phyloP scores from a whole-genome alignment of 805 yeast species.

The Candida loeiensis region DNA sequence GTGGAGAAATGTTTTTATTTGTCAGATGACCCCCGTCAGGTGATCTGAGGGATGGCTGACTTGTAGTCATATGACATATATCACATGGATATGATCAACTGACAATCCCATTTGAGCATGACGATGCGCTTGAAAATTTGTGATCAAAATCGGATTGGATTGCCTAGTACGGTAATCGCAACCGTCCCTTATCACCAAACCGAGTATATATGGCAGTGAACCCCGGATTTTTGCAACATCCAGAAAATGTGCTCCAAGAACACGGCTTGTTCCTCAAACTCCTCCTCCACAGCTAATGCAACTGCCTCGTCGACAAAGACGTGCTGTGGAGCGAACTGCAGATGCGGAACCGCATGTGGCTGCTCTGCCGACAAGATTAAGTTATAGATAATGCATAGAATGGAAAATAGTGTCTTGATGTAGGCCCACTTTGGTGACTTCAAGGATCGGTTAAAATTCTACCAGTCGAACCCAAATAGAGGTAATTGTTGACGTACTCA shows the following conservation, averaged over 20 bases:
- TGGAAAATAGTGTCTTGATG: too few relatives aligned
- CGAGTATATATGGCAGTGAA: too few relatives aligned
- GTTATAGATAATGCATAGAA: constrained; percentile 3
- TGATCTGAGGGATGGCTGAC: too few relatives aligned
- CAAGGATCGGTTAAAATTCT: too few relatives aligned
- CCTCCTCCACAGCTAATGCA: constrained; percentile 18
- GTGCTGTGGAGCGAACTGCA: constrained; percentile 39
- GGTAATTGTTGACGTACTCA: too few relatives aligned
- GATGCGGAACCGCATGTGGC: constrained; percentile 39
- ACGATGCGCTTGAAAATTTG: not conserved
- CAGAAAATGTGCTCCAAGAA: constrained; percentile 10
- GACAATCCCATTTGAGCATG: not conserved
- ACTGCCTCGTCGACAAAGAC: constrained; percentile 14
- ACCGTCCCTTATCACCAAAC: constrained; percentile 4
- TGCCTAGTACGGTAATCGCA: not conserved
- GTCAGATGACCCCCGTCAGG: too few relatives aligned
- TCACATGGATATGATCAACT: not conserved
- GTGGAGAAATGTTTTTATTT: too few relatives aligned
- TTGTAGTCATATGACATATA: too few relatives aligned
- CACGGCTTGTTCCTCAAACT: constrained; percentile 12
- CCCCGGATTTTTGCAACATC: too few relatives aligned
- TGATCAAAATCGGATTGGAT: not conserved
- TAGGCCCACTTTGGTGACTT: too few relatives aligned
- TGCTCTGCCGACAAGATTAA: constrained; percentile 20
- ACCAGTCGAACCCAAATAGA: too few relatives aligned